Evolutionary conservation across 129 eudicot genomes (phyloP), one percentile per base, ranked within the genome.

Genomic region (Tagetes patula): DNA sequence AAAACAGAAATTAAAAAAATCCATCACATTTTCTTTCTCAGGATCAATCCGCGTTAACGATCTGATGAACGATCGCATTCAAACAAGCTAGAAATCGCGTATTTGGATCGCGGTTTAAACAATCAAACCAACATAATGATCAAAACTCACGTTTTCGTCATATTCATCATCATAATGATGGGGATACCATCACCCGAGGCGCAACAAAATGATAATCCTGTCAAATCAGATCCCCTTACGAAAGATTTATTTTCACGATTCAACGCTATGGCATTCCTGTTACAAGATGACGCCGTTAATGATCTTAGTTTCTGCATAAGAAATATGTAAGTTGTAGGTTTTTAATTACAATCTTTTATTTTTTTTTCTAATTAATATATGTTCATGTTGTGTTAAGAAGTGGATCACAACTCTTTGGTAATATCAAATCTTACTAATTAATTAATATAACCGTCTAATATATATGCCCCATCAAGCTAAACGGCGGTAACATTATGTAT

Each of bases 291-390:
- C 40, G 73, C 81, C 1, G 1, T 31, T 4, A 61, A 74, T 46
- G 79, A 77, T 36, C 72, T 90, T 33, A 68, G 80, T 11, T 87
- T 70, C 78, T 90, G 96, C 77, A 87, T 90, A 45, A 75, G 61
- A 42, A 61, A 90, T 62, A 82, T 83, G 96, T 87, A 79, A 81
- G 82, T 70, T 42, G 12, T 32, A 56, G 38, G 6, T 37, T 32
- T 9, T 68, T n/a, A n/a, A n/a, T n/a, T 59, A 13, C 1, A 52
- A 1, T 6, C 3, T 6, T 71, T 34, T 12, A 2, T 5, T 56
- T 36, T 4, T 43, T 43, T 1, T 1, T 43, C 6, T 43, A 10
- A 43, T 20, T 20, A 20, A 20, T 20, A 20, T 20, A 20, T 20
- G 27, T 20, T 20, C 27, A 20, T 20, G 27, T 20, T 20, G 27